phyloP scores from a whole-genome alignment of 169 alveolate species.

The Eimeria necatrix region DNA sequence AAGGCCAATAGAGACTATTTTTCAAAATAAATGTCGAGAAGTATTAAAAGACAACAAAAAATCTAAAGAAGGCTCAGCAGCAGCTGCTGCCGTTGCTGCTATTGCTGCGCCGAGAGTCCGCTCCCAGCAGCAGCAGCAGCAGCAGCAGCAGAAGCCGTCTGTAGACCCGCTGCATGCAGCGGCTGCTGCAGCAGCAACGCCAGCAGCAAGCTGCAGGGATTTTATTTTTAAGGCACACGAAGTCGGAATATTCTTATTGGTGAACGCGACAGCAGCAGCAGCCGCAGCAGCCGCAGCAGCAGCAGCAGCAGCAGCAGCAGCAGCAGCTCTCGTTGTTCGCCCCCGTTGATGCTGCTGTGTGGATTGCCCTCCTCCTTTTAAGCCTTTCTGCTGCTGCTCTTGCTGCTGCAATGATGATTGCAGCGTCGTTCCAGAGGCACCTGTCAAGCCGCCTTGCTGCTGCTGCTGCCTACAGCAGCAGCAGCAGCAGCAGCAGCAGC shows the following conservation, averaged over 20 bases:
- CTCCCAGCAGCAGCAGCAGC: background rate
- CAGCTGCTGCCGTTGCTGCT: too few species aligned
- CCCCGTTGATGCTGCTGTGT: too few species aligned
- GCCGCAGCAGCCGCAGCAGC: background rate
- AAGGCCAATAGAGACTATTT: too few species aligned
- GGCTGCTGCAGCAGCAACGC: background rate
- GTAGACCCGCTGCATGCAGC: background rate
- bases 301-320: background rate
- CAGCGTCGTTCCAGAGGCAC: background rate
- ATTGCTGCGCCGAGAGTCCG: too few species aligned
- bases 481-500: background rate
- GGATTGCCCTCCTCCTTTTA: too few species aligned
- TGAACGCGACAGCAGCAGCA: background rate
- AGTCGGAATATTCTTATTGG: background rate
- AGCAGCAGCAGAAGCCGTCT: background rate
- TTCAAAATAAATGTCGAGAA: too few species aligned
- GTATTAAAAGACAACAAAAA: too few species aligned
- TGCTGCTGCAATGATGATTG: background rate
- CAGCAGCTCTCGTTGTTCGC: background rate
- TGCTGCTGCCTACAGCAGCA: background rate
- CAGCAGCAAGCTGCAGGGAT: background rate
- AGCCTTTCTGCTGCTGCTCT: too few species aligned
- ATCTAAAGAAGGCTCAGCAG: too few species aligned
- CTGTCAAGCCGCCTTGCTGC: background rate
- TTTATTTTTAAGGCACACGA: background rate